Evolutionary conservation across 2,329 filamentous ascomycete genomes (phyloP).

Genomic region (Claviceps sp.): DNA sequence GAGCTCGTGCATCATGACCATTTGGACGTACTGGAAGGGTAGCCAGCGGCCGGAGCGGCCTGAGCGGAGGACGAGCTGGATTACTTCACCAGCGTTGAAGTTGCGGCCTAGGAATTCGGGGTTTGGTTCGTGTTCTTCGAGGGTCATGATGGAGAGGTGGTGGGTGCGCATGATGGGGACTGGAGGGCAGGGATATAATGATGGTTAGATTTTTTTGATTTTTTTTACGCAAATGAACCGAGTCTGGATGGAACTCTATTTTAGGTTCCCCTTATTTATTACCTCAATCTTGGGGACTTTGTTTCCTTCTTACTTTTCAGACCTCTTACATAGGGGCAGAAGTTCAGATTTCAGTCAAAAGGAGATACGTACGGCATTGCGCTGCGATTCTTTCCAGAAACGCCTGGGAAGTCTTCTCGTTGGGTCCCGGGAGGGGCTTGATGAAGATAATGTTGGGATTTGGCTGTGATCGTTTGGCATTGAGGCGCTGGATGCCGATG

Average conservation of each 20-base stretch:
- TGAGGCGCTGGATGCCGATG: conserved; percentile 64
- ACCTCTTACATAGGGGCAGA: too few relatives aligned
- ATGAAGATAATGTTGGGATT: conserved; percentile 77
- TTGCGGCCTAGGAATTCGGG: conserved; percentile 76
- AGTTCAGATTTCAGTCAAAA: too few relatives aligned
- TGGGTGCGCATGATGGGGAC: conserved; percentile 58
- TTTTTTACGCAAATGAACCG: too few relatives aligned
- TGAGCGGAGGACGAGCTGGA: conserved; percentile 70
- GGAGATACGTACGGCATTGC: conserved; percentile 47
- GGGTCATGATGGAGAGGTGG: conserved; percentile 49
- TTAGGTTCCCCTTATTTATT: too few relatives aligned
- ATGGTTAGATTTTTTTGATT: too few relatives aligned
- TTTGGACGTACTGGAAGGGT: conserved; percentile 72
- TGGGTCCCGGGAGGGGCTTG: conserved; percentile 56
- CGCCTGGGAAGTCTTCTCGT: conserved; percentile 49
- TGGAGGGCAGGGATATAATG: conserved; percentile 11
- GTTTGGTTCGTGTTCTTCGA: conserved; percentile 76
- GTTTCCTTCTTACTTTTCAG: too few relatives aligned
- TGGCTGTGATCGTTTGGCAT: conserved; percentile 59
- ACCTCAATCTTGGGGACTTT: too few relatives aligned
- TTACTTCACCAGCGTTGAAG: conserved; percentile 79
- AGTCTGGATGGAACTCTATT: too few relatives aligned
- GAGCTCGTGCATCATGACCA: conserved; percentile 92
- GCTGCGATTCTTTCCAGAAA: conserved; percentile 69
- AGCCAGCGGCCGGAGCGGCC: conserved; percentile 55